Evolutionary conservation across 805 yeast genomes (phyloP).

Genomic region (Saitoella complicata): DNA sequence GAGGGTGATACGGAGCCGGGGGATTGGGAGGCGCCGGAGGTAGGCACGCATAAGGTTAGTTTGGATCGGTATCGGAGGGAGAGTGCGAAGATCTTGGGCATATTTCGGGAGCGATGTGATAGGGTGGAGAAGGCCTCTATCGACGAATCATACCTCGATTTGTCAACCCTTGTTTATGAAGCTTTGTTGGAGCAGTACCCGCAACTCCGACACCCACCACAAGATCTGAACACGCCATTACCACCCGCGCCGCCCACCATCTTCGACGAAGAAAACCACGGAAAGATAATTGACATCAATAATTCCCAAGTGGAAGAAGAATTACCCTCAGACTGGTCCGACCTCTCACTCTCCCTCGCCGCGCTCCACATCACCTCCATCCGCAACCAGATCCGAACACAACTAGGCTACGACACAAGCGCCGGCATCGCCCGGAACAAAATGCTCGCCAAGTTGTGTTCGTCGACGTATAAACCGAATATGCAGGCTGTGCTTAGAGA

Average conservation of each 20-base stretch:
- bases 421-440: conserved; percentile 73
- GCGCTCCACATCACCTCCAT: conserved; percentile 18
- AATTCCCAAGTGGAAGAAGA: conserved; percentile 12
- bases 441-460: conserved; percentile 70
- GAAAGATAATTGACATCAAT: conserved; percentile 15
- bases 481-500: conserved; percentile 53
- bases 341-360: neutral
- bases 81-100: conserved; percentile 56
- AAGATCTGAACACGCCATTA: conserved; percentile 18
- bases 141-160: conserved; percentile 79
- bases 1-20: conserved; percentile 78
- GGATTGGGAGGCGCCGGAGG: conserved; percentile 45
- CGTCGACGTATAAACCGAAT: conserved; percentile 72
- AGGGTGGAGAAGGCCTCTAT: conserved; percentile 85
- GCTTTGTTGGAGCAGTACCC: conserved; percentile 34
- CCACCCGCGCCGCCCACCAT: conserved; percentile 30
- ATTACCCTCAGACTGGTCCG: too few species aligned
- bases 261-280: conserved; percentile 17
- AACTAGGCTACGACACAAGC: conserved; percentile 70
- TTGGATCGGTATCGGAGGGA: conserved; percentile 85
- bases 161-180: conserved; percentile 47
- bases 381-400: conserved; percentile 34
- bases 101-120: conserved; percentile 43
- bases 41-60: conserved; percentile 61
- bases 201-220: conserved; percentile 15